Conservation (phyloP, 345 rosid genomes). For the Noccaea bulbosa region DNA sequence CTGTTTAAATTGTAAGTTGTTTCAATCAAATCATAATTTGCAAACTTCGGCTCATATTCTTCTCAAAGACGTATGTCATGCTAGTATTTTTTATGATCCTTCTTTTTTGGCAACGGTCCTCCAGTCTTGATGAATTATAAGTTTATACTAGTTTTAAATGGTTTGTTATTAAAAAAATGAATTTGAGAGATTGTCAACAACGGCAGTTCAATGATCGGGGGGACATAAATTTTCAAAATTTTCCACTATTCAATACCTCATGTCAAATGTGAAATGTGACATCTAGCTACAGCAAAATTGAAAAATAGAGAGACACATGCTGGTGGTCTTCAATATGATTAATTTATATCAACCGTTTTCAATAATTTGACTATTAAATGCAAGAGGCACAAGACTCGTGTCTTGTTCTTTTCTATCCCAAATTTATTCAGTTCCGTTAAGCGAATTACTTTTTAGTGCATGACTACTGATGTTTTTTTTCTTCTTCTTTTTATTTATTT, state of each 20-base stretch:
- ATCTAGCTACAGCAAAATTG: conserved; percentile 25
- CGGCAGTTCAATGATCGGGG: conserved; percentile 30
- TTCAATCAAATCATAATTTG: background rate
- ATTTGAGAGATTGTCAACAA: conserved; percentile 25
- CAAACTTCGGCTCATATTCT: background rate
- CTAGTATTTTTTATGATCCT: background rate
- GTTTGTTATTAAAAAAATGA: background rate
- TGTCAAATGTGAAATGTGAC: conserved; percentile 31
- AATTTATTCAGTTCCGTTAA: background rate
- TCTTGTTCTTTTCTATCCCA: conserved; percentile 7
- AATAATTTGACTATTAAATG: conserved; percentile 12
- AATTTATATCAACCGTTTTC: conserved; percentile 31
- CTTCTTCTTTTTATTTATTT: background rate
- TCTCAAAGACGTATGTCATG: background rate
- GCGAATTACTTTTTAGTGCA: background rate
- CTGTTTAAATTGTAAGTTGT: background rate
- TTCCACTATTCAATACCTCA: conserved; percentile 5
- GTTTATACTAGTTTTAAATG: background rate
- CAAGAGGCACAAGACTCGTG: conserved; percentile 24
- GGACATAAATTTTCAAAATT: conserved; percentile 18
- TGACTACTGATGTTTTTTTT: background rate
- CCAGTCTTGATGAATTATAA: conserved; percentile 6
- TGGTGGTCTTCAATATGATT: conserved; percentile 24
- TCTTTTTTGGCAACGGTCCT: conserved; percentile 11
- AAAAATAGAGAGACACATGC: conserved; percentile 24